Conservation (phyloP, 2,329 filamentous ascomycete species). For the Aspergillus texensis region DNA sequence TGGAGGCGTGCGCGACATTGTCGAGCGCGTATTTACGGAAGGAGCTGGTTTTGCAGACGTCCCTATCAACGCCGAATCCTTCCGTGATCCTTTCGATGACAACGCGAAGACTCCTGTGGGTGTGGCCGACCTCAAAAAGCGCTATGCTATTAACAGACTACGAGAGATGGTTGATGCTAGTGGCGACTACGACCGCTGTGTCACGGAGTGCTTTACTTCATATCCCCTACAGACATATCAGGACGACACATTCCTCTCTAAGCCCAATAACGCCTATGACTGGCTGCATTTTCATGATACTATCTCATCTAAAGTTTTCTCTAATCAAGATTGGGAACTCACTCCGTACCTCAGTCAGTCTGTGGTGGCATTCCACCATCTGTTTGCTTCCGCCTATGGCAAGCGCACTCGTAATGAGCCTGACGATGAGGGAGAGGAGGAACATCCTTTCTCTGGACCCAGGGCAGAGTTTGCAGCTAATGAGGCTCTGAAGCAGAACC, state of each 20-base stretch:
- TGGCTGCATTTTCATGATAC: constrained; percentile 94
- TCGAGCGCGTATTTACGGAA: constrained; percentile 67
- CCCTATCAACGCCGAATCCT: constrained; percentile 40
- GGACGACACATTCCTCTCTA: constrained; percentile 87
- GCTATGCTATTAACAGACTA: constrained; percentile 60
- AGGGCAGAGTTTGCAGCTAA: constrained; percentile 79
- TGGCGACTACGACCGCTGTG: constrained; percentile 64
- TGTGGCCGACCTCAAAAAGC: constrained; percentile 62
- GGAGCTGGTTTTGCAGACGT: constrained; percentile 61
- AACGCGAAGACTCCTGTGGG: constrained; percentile 47
- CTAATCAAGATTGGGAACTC: constrained; percentile 92
- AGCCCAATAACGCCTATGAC: constrained; percentile 84
- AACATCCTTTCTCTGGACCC: constrained; percentile 77
- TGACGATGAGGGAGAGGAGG: constrained; percentile 52
- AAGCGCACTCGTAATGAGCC: constrained; percentile 42
- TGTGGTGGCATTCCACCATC: constrained; percentile 83
- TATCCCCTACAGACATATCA: constrained; percentile 90
- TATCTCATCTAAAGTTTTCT: constrained; percentile 75
- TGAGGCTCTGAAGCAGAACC: constrained; percentile 79
- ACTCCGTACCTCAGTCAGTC: constrained; percentile 84
- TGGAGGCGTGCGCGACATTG: constrained; percentile 65
- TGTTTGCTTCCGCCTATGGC: constrained; percentile 76
- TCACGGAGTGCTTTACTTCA: constrained; percentile 75
- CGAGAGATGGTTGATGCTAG: constrained; percentile 65
- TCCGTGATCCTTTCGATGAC: constrained; percentile 36